These are phyloP conservation scores for Boletellus dicymbophilus DNA, from an alignment of 1,284 basidiomycete genomes.

Conservation along the genomic window DNA sequence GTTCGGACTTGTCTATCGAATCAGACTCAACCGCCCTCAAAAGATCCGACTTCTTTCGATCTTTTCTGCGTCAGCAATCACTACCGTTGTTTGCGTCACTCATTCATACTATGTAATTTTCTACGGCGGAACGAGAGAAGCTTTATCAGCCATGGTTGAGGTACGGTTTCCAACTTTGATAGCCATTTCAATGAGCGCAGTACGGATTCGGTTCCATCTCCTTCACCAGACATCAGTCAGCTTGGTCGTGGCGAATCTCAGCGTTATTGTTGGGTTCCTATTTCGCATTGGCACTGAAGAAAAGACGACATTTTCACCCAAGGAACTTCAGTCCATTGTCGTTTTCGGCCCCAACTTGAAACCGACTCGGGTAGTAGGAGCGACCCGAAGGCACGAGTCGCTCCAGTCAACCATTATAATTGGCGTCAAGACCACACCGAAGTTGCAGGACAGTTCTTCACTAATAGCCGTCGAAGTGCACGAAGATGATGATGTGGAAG, in stretches of 20 bases:
- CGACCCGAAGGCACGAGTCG: not conserved
- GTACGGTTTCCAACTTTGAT: not conserved
- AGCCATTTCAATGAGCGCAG: not conserved
- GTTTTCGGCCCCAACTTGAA: not conserved
- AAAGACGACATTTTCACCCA: not conserved
- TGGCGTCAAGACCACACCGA: not conserved
- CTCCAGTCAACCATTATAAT: not conserved
- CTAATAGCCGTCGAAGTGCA: too few species aligned
- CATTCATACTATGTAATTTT: conserved; percentile 1
- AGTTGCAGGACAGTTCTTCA: not conserved
- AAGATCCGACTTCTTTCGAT: conserved; percentile 3
- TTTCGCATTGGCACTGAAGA: conserved; percentile 3
- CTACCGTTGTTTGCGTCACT: not conserved
- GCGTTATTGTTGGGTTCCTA: conserved; percentile 1
- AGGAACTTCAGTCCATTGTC: not conserved
- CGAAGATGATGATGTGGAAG: too few species aligned
- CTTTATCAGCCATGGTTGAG: not conserved
- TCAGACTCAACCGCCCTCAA: not conserved
- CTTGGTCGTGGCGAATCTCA: not conserved
- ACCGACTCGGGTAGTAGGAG: not conserved
- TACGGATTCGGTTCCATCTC: not conserved
- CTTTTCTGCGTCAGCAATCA: conserved; percentile 2
- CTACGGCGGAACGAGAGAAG: not conserved
- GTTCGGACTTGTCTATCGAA: not conserved
- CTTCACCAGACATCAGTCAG: not conserved